A percentile compares a stretch with the other conserved stretches of the same genome.
These are phyloP conservation scores for Scalesia atractyloides DNA, from an alignment of 129 eudicot species.

Conservation along the genomic window DNA sequence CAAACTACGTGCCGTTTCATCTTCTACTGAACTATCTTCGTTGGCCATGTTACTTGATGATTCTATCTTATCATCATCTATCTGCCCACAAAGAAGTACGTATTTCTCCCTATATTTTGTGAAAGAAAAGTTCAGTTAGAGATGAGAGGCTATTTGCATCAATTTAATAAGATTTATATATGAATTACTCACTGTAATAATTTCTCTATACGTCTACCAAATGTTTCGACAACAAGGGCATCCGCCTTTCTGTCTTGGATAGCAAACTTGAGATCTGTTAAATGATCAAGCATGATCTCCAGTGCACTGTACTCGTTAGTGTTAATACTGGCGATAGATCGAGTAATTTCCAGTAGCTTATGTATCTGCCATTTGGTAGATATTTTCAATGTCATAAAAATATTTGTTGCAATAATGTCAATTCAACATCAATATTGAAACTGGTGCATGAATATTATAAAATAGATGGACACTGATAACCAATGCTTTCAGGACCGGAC, in stretches of 20 bases:
- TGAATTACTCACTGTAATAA: constrained; percentile 74
- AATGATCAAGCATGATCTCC: constrained; percentile 69
- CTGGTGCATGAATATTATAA: constrained; percentile 1
- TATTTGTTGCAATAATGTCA: background rate
- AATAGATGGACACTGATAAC: constrained; percentile 2
- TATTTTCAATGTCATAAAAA: constrained; percentile 21
- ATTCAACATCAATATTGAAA: constrained; percentile 1
- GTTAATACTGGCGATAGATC: constrained; percentile 69
- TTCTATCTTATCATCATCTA: constrained; percentile 82
- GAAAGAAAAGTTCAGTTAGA: constrained; percentile 6
- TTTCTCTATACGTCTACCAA: constrained; percentile 97
- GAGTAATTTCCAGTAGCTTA: constrained; percentile 80
- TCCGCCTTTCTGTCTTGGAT: constrained; percentile 97
- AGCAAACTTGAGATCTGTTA: constrained; percentile 83
- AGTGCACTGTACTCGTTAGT: constrained; percentile 71
- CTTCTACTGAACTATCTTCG: constrained; percentile 83
- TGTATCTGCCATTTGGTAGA: constrained; percentile 59
- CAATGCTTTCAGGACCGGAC: no score
- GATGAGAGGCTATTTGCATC: constrained; percentile 10
- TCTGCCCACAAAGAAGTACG: constrained; percentile 86
- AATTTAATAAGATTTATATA: constrained; percentile 6
- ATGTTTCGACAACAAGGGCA: constrained; percentile 98
- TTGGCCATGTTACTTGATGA: constrained; percentile 48
- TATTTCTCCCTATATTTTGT: constrained; percentile 82
- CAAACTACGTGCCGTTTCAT: constrained; percentile 74